Conservation (phyloP, 208 protist genomes). For the Trypanosoma boissoni region DNA sequence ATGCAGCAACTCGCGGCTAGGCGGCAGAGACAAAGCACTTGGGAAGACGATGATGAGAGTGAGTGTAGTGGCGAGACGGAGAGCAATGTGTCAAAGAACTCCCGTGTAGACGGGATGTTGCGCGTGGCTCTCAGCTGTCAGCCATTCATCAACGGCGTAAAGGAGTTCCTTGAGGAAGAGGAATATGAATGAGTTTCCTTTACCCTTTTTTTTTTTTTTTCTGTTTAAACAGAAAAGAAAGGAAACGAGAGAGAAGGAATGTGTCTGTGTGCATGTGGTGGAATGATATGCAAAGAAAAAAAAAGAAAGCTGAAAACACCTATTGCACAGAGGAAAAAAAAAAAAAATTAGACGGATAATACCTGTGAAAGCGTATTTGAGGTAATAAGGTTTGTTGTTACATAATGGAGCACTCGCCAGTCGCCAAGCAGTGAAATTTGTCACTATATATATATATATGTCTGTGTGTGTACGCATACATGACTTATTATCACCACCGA, state of each 20-base stretch:
- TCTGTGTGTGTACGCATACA: too few species aligned
- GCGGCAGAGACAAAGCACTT: conserved; percentile 15
- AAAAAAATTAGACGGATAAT: background rate
- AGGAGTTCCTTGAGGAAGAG: conserved; percentile 46
- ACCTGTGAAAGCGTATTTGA: too few species aligned
- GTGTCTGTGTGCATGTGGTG: too few species aligned
- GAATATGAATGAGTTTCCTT: too few species aligned
- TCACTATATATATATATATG: too few species aligned
- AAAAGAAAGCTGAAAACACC: background rate
- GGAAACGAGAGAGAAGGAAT: background rate
- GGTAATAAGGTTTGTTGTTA: too few species aligned
- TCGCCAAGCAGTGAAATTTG: too few species aligned
- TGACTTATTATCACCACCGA: too few species aligned
- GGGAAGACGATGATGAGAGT: conserved; percentile 13
- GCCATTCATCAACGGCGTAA: conserved; percentile 59
- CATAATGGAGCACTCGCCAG: too few species aligned
- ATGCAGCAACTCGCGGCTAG: conserved; percentile 30
- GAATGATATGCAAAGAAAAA: too few species aligned
- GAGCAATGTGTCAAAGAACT: background rate
- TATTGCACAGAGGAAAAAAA: background rate
- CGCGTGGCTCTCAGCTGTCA: conserved; percentile 54
- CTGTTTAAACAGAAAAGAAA: background rate
- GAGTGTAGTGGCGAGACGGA: conserved; percentile 26
- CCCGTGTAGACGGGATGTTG: conserved; percentile 44
- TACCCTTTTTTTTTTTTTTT: too few species aligned